Percentiles rank a stretch among this genome's conserved stretches.
Evolutionary conservation across 176 grass and related monocot species (phyloP).

Genomic region (Cenchrus americanus): DNA sequence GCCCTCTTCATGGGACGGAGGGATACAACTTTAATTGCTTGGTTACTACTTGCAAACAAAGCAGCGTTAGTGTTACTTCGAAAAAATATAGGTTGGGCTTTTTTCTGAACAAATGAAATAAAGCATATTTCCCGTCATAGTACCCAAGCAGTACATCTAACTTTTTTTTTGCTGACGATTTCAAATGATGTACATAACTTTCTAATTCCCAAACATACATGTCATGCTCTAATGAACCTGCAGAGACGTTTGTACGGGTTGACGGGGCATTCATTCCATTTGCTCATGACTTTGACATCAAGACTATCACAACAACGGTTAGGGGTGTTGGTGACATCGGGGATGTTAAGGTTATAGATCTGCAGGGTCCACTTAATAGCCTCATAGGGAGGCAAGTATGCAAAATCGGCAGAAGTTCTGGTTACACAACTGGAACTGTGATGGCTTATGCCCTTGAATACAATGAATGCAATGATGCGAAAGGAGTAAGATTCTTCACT

Average conservation of each 20-base stretch:
- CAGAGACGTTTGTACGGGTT: slow-evolving; percentile 99
- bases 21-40: too few relatives aligned
- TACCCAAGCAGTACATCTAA: background rate
- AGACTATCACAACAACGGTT: slow-evolving; percentile 73
- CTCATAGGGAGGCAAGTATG: slow-evolving; percentile 84
- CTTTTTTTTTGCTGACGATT: slow-evolving; percentile 26
- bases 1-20: too few relatives aligned
- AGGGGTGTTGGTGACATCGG: slow-evolving; percentile 85
- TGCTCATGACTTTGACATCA: slow-evolving; percentile 84
- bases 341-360: slow-evolving; percentile 81
- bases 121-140: background rate
- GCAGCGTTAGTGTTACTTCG: background rate
- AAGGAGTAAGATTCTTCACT: slow-evolving; percentile 95
- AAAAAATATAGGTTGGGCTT: background rate
- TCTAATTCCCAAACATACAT: slow-evolving; percentile 69
- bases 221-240: slow-evolving; percentile 40
- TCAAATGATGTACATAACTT: slow-evolving; percentile 18
- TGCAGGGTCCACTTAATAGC: slow-evolving; percentile 80
- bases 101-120: background rate
- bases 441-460: slow-evolving; percentile 96
- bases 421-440: slow-evolving; percentile 86
- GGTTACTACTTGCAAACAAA: slow-evolving; percentile 1
- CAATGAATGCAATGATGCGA: slow-evolving; percentile 64
- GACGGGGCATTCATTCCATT: slow-evolving; percentile 96
- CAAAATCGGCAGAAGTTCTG: slow-evolving; percentile 94